phyloP scores from a whole-genome alignment of 495 filamentous ascomycete species.

The Daldinia caldariorum region DNA sequence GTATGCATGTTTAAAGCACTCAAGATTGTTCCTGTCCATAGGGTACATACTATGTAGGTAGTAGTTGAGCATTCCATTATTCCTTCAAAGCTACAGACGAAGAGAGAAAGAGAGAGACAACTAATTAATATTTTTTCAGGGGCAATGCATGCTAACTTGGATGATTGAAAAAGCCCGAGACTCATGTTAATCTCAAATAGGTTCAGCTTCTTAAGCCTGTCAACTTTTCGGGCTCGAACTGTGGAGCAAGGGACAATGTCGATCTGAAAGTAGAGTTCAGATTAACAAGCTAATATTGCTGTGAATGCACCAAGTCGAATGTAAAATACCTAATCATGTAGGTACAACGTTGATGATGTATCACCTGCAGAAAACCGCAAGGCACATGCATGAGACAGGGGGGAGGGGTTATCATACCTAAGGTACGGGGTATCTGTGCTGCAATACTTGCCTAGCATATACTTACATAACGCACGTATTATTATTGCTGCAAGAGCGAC shows the following conservation, averaged over 20 bases:
- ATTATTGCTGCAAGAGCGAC: conserved; percentile 18
- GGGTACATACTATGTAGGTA: too few relatives aligned
- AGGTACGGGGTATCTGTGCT: background rate
- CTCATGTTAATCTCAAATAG: conserved; percentile 31
- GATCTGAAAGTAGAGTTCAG: conserved; percentile 33
- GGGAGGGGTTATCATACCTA: background rate
- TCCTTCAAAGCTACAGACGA: conserved; percentile 5
- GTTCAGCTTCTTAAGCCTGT: conserved; percentile 26
- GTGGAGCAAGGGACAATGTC: conserved; percentile 27
- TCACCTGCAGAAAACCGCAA: conserved; percentile 31
- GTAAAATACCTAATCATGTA: too few relatives aligned
- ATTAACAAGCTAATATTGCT: conserved; percentile 3
- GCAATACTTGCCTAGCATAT: background rate
- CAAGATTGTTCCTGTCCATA: background rate
- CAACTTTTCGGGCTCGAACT: conserved; percentile 16
- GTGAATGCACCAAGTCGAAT: conserved; percentile 19
- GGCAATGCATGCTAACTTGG: conserved; percentile 33
- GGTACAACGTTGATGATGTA: conserved; percentile 8
- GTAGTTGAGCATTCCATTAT: conserved; percentile 18
- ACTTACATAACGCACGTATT: conserved; percentile 16
- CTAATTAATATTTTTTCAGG: conserved; percentile 19
- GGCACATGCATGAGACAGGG: conserved; percentile 17
- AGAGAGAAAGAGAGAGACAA: too few relatives aligned
- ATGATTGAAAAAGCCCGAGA: conserved; percentile 20
- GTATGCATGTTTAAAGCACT: background rate